A percentile compares a stretch with the other conserved stretches of the same genome.
Conservation (phyloP, 768 basidiomycete species). For the Naganishia vaughanmartiniae region DNA sequence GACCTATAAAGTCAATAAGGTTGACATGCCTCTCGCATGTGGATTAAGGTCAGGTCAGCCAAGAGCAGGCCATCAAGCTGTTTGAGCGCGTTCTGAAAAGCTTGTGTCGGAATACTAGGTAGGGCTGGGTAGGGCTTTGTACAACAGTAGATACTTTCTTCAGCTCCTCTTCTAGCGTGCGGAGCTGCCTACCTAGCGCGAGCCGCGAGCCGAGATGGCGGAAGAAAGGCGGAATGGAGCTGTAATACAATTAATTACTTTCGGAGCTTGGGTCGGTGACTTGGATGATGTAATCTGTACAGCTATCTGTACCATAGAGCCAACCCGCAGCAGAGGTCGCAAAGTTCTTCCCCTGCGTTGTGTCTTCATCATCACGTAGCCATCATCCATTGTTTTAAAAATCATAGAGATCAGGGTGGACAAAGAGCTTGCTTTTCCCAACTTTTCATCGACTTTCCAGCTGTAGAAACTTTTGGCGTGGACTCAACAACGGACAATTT, state of each 20-base stretch:
- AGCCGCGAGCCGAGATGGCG: neutral
- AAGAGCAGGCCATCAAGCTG: neutral
- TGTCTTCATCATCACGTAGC: neutral
- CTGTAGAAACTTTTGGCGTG: neutral
- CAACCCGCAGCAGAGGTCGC: neutral
- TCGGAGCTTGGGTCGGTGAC: neutral
- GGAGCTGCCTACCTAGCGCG: neutral
- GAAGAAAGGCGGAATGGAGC: neutral
- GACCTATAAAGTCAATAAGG: too few species aligned
- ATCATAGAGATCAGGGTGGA: neutral
- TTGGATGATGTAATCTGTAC: neutral
- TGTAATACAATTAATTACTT: neutral
- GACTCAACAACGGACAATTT: neutral
- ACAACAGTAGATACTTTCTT: neutral
- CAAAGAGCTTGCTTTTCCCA: neutral
- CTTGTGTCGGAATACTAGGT: neutral
- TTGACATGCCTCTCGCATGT: too few species aligned
- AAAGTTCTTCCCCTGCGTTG: neutral
- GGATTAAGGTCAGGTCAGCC: too few species aligned
- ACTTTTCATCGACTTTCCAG: neutral
- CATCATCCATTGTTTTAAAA: neutral
- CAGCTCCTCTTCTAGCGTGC: constrained; percentile 5
- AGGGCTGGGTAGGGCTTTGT: neutral
- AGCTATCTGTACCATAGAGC: neutral
- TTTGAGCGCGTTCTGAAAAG: neutral